Percentiles rank a stretch among this genome's conserved stretches.
phyloP scores from a whole-genome alignment of 768 basidiomycete species.

The Coprinopsis sp. region DNA sequence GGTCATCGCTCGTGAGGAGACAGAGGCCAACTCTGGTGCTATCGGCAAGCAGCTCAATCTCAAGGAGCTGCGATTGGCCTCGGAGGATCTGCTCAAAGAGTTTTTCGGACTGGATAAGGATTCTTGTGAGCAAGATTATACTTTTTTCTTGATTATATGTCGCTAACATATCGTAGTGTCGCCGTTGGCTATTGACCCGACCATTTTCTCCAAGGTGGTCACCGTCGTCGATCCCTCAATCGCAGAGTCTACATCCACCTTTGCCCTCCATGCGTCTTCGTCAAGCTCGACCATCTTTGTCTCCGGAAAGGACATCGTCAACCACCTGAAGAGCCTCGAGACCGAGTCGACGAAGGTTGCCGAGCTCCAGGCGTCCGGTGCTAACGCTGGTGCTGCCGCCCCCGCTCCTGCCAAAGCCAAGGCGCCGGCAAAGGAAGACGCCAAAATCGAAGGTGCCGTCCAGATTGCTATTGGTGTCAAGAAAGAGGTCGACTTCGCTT shows the following conservation, averaged over 20 bases:
- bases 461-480: conserved; percentile 93
- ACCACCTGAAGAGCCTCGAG: conserved; percentile 70
- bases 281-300: conserved; percentile 73
- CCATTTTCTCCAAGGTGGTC: conserved; percentile 64
- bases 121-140: conserved; percentile 60
- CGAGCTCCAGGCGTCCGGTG: conserved; percentile 65
- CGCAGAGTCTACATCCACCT: conserved; percentile 57
- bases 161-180: conserved; percentile 52
- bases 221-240: conserved; percentile 79
- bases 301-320: conserved; percentile 66
- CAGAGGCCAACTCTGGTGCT: conserved; percentile 74
- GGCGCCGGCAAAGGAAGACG: conserved; percentile 63
- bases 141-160: neutral
- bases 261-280: conserved; percentile 74
- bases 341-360: conserved; percentile 60
- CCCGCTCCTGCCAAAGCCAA: conserved; percentile 35
- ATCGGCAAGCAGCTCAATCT: conserved; percentile 76
- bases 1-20: conserved; percentile 78
- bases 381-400: conserved; percentile 40
- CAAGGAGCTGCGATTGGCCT: conserved; percentile 84
- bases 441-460: conserved; percentile 81
- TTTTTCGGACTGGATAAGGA: conserved; percentile 85
- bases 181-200: conserved; percentile 63
- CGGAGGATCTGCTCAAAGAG: conserved; percentile 80
- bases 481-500: conserved; percentile 92